Evolutionary conservation across 202 grass and related monocot genomes (phyloP).

Genomic region (Zoysia matrella): DNA sequence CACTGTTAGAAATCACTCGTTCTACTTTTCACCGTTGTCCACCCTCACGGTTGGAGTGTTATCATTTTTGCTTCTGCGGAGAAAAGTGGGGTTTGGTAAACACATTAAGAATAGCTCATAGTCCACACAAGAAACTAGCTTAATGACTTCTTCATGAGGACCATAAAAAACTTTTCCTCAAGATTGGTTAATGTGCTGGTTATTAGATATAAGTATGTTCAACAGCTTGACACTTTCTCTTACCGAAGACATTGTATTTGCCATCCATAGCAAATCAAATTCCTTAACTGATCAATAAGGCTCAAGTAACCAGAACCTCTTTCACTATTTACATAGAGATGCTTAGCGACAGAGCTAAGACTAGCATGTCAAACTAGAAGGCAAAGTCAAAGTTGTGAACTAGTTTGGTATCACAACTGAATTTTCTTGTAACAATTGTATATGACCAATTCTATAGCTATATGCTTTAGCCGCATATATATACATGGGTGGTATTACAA

Average conservation of each 20-base stretch:
- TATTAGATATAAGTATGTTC: background rate
- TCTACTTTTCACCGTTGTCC: background rate
- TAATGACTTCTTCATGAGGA: background rate
- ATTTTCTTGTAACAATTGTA: constrained; percentile 39
- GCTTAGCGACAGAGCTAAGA: constrained; percentile 16
- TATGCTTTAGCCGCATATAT: constrained; percentile 32
- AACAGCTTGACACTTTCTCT: constrained; percentile 35
- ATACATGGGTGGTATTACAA: constrained; percentile 13
- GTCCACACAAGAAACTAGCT: background rate
- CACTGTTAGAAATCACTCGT: constrained; percentile 20
- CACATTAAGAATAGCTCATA: too few relatives aligned
- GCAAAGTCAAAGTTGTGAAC: constrained; percentile 30
- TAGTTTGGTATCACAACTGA: constrained; percentile 31
- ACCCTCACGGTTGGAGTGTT: background rate
- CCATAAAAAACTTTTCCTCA: background rate
- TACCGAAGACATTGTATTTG: constrained; percentile 14
- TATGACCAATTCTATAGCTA: constrained; percentile 3
- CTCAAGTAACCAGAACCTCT: constrained; percentile 21
- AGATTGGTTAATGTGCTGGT: background rate
- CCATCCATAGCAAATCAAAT: constrained; percentile 29
- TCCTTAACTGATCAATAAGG: constrained; percentile 26
- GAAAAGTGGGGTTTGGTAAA: background rate
- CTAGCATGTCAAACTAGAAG: constrained; percentile 25
- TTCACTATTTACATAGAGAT: background rate
- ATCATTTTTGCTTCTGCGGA: background rate